Conservation (phyloP, 1,284 basidiomycete genomes). For the Bjerkandera adusta region DNA sequence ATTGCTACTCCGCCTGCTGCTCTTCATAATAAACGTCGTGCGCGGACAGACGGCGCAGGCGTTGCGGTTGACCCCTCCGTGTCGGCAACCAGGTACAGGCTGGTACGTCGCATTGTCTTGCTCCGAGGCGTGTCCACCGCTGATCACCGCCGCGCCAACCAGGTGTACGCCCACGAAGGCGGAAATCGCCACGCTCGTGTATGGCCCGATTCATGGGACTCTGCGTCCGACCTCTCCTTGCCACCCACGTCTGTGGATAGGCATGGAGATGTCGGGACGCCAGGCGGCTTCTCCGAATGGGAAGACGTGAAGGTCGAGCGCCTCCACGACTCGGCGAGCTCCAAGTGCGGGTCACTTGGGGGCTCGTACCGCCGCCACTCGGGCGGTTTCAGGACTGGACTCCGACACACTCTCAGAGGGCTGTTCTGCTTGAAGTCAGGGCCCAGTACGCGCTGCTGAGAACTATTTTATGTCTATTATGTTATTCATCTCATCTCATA, state of each 20-base stretch:
- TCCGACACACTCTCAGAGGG: neutral
- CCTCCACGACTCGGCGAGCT: neutral
- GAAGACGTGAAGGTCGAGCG: no score
- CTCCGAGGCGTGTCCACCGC: no score
- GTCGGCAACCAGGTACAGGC: no score
- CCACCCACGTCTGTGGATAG: no score
- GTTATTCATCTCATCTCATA: neutral
- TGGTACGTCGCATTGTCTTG: no score
- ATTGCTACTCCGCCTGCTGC: constrained; percentile 3
- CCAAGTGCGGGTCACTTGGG: neutral
- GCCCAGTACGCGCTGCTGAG: neutral
- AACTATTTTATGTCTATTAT: constrained; percentile 4
- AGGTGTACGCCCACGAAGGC: no score
- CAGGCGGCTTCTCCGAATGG: no score
- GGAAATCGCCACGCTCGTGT: no score
- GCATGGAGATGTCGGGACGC: no score
- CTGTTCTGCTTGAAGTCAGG: neutral
- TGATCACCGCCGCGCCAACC: no score
- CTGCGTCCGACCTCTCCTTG: no score
- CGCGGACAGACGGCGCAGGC: neutral
- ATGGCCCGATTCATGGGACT: no score
- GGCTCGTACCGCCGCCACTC: neutral
- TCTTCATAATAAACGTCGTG: constrained; percentile 3
- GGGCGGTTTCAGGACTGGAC: neutral
- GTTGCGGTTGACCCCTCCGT: neutral